A percentile compares a stretch with the other conserved stretches of the same genome.
These are phyloP conservation scores for Letharia columbiana DNA, from an alignment of 495 filamentous ascomycete genomes.

Conservation along the genomic window DNA sequence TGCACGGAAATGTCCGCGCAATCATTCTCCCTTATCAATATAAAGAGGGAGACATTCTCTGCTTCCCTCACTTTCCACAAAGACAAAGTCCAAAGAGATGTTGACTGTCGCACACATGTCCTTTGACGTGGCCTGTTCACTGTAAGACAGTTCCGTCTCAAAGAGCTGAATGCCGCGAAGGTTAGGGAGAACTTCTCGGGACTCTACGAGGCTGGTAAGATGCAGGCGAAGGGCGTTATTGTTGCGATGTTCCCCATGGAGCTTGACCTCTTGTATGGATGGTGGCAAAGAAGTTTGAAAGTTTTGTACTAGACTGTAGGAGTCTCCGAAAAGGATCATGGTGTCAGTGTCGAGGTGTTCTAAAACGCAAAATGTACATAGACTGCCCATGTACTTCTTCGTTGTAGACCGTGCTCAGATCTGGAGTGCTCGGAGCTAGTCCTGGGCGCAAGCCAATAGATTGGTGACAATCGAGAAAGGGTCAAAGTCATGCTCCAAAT, in stretches of 20 bases:
- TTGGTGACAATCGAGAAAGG: background rate
- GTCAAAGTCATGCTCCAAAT: background rate
- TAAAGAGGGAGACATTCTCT: too few relatives aligned
- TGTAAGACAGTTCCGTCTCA: background rate
- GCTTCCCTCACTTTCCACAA: too few relatives aligned
- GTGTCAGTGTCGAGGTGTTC: background rate
- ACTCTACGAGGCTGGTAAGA: background rate
- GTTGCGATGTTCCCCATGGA: background rate
- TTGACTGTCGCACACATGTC: background rate
- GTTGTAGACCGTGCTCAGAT: background rate
- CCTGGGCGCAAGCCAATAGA: background rate
- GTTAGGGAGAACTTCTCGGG: background rate
- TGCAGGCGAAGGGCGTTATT: background rate
- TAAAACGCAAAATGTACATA: background rate
- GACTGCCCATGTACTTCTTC: background rate
- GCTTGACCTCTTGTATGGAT: background rate
- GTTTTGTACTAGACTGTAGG: background rate
- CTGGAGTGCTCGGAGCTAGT: background rate
- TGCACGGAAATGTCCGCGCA: too few relatives aligned
- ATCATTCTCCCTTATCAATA: too few relatives aligned
- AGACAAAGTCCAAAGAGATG: background rate
- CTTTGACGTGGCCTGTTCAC: background rate
- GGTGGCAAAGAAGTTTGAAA: background rate
- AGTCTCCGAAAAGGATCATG: background rate
- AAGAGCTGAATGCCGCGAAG: background rate